Evolutionary conservation across 169 alveolate genomes (phyloP).

Genomic region (Babesia microti): DNA sequence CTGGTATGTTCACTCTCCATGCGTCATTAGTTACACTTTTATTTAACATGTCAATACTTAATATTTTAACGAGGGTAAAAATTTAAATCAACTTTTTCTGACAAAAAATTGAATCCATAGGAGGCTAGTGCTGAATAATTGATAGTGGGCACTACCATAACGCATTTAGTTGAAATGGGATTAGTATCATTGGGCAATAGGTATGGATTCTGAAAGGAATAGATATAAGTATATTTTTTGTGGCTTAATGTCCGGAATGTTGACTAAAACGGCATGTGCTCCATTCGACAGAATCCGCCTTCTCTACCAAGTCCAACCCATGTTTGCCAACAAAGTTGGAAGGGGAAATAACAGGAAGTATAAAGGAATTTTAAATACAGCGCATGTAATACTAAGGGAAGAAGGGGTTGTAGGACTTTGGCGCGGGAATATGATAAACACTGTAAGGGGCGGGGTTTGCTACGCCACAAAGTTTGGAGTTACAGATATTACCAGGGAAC

Average conservation of each 20-base stretch:
- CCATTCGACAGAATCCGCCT: constrained; percentile 73
- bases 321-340: constrained; percentile 47
- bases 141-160: too few relatives aligned
- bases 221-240: constrained; percentile 44
- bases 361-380: constrained; percentile 48
- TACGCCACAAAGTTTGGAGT: constrained; percentile 74
- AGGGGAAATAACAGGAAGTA: constrained; percentile 34
- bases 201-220: too few relatives aligned
- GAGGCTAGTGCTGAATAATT: too few relatives aligned
- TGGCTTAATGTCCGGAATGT: constrained; percentile 62
- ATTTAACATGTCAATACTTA: too few relatives aligned
- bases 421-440: constrained; percentile 72
- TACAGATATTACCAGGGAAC: constrained; percentile 59
- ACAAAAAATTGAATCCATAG: too few relatives aligned
- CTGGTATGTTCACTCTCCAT: too few relatives aligned
- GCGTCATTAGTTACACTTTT: too few relatives aligned
- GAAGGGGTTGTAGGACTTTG: constrained; percentile 71
- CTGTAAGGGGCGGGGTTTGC: constrained; percentile 65
- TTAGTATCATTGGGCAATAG: too few relatives aligned
- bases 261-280: constrained; percentile 74
- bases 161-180: too few relatives aligned
- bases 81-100: too few relatives aligned
- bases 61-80: too few relatives aligned
- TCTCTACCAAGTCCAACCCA: constrained; percentile 73
- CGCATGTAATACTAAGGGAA: constrained; percentile 57